Evolutionary conservation across 768 basidiomycete genomes (phyloP).

Genomic region (Agrocybe pediades): DNA sequence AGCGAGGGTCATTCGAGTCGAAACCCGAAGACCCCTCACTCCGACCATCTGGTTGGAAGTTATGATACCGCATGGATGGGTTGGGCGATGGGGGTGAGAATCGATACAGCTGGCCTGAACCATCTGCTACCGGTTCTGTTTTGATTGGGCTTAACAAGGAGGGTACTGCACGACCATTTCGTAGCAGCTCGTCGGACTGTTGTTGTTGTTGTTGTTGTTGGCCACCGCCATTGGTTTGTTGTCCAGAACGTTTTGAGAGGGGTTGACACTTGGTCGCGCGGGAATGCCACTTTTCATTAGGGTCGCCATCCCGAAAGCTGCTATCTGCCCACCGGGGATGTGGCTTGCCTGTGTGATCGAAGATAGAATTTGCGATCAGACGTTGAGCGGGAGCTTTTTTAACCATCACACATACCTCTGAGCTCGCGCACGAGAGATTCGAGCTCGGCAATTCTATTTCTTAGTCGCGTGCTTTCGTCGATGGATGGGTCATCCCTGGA

Average conservation of each 20-base stretch:
- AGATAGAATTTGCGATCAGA: not conserved
- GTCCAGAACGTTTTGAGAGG: slow-evolving; percentile 28
- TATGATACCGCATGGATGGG: slow-evolving; percentile 55
- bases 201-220: slow-evolving; percentile 34
- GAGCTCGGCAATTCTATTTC: slow-evolving; percentile 89
- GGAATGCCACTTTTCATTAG: slow-evolving; percentile 86
- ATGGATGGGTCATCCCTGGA: slow-evolving; percentile 81
- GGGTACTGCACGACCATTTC: slow-evolving; percentile 41
- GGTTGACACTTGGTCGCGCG: slow-evolving; percentile 71
- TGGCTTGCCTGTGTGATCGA: slow-evolving; percentile 62
- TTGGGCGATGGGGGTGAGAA: slow-evolving; percentile 61
- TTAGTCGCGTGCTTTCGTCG: slow-evolving; percentile 85
- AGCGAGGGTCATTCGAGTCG: slow-evolving; percentile 39
- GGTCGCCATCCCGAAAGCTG: slow-evolving; percentile 78
- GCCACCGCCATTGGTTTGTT: slow-evolving; percentile 14
- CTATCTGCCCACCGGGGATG: slow-evolving; percentile 86
- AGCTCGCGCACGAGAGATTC: slow-evolving; percentile 91
- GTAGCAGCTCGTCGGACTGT: slow-evolving; percentile 24
- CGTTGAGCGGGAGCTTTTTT: not conserved
- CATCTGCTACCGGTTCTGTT: slow-evolving; percentile 58
- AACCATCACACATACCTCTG: slow-evolving; percentile 50
- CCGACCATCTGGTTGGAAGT: slow-evolving; percentile 48
- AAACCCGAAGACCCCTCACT: slow-evolving; percentile 36
- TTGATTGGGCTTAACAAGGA: slow-evolving; percentile 65
- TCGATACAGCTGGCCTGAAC: slow-evolving; percentile 58